Evolutionary conservation across 164 flowering plant species (phyloP).

Genomic region (Warburgia ugandensis): DNA sequence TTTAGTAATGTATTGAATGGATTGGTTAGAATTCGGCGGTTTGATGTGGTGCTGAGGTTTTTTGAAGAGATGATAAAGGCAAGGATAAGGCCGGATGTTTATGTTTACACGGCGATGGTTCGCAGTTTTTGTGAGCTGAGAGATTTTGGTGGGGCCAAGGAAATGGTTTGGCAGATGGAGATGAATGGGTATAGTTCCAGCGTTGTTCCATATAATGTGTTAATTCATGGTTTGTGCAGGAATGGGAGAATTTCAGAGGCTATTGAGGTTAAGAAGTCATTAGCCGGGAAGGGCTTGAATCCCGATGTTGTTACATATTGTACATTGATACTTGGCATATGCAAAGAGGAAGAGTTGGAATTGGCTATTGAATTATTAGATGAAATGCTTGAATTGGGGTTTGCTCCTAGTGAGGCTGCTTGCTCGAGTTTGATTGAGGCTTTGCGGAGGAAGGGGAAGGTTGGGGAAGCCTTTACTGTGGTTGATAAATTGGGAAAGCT

Average conservation of each 20-base stretch:
- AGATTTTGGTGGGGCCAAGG: conserved; percentile 46
- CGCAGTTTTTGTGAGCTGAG: conserved; percentile 61
- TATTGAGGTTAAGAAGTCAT: conserved; percentile 47
- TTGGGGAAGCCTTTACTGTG: conserved; percentile 47
- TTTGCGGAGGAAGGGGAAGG: conserved; percentile 53
- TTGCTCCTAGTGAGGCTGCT: conserved; percentile 71
- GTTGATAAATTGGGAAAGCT: conserved; percentile 33
- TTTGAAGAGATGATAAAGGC: conserved; percentile 38
- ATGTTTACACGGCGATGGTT: conserved; percentile 42
- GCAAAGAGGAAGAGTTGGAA: conserved; percentile 41
- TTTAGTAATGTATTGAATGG: conserved; percentile 57
- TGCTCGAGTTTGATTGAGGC: conserved; percentile 59
- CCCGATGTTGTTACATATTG: conserved; percentile 72
- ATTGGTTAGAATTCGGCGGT: conserved; percentile 44
- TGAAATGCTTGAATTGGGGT: conserved; percentile 65
- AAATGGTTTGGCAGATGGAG: conserved; percentile 40
- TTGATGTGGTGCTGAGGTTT: conserved; percentile 39
- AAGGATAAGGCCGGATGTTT: conserved; percentile 45
- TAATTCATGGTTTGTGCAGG: conserved; percentile 76
- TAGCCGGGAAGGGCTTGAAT: conserved; percentile 41
- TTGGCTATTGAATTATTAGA: conserved; percentile 33
- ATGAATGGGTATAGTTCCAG: conserved; percentile 32
- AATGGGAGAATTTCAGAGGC: conserved; percentile 49
- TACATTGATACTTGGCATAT: conserved; percentile 60
- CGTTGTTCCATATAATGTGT: conserved; percentile 58